Evolutionary conservation across 192 early-diverging fungal genomes (phyloP), one percentile per base, ranked within the genome.

Genomic region (Funneliformis mosseae): DNA sequence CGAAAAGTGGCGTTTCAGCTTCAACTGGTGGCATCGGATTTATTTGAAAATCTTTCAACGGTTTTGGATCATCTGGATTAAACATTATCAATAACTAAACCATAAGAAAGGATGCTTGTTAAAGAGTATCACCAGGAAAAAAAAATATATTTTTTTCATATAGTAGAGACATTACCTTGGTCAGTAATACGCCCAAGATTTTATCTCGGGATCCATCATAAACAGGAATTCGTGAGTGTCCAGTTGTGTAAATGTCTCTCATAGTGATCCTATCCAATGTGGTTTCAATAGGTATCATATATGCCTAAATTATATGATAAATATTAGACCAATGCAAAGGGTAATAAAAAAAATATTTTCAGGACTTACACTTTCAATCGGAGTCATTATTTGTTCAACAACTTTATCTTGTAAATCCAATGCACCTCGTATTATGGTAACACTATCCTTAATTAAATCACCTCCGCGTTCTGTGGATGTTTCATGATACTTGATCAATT

Each of bases 161-260:
- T 64, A 60, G n/a, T n/a, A 38, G 66, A 28, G 10, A 8, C 16
- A 28, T 10, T 74, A 81, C 80, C 70, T 81, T 81, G 3, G 60
- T 42, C 48, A 81, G 59, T 1, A 81, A 68, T 33, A 77, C 81
- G 42, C 81, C 81, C 41, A 77, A 45, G 38, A 84, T 79, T 46
- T 18, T 85, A 69, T 82, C 42, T 18, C 81, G 62, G 2, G 62
- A 42, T 55, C 28, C 85, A 27, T 88, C 85, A 74, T 89, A 92
- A 25, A 93, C 87, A 1, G 93, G 93, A 5, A 94, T 90, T 3
- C 93, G 83, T 42, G 89, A 90, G 81, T 93, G 91, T 4, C 93
- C 93, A 14, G 84, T 84, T 12, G 79, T 76, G 23, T 89, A 77
- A 84, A 94, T 91, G 77, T 89, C 87, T 10, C 87, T 82, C 80